Base-by-base conservation (phyloP, 495 filamentous ascomycete genomes). In the Aspergillus sclerotiicarbonarius region DNA sequence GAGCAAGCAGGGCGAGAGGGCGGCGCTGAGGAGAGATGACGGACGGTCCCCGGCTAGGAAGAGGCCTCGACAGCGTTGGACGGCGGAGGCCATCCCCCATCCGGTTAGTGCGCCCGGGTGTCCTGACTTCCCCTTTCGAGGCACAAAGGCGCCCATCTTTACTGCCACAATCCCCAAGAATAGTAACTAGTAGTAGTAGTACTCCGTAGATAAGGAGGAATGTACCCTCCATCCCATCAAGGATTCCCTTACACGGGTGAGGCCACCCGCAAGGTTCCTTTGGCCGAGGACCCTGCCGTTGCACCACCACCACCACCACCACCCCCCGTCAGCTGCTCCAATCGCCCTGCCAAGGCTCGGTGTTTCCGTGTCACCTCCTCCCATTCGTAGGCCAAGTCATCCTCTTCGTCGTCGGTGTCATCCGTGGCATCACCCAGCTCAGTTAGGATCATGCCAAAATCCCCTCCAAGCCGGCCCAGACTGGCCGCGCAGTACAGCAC, bases 401-500 rank as follows among this genome's bases (percentile, higher is more conserved):
- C 77, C 19, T 71, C 70, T 1, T 53, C 88, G 18, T 78, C 70
- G 8, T 68, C 71, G 19, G 80, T 82, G 13, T 82, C 82, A 12
- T 80, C 79, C 2, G 80, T 25, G 25, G 25, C 79, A 39, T 84
- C 84, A 15, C 79, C 74, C 32, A 95, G 65, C 49, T 85, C 81
- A 0, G 91, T 91, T 55, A 98, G 71, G 45, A 96, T 83, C 75
- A 96, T 77, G 43, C 92, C 89, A 76, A 98, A 98, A 71, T 98
- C 95, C 1, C 90, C 92, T 7, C 95, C 95, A 0, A 98, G 74
- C 29, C 95, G 82, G 6, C 94, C 94, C 58, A 99, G 74, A 74
- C 92, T 96, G 16, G 92, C 91, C 3, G 92, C 92, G 62, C 93
- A 97, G 74, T 98, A 99, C 18, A 98, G 78, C 3, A 98, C 89